Base-by-base conservation (phyloP, 2,329 filamentous ascomycete species). In the Fusarium sp. region DNA sequence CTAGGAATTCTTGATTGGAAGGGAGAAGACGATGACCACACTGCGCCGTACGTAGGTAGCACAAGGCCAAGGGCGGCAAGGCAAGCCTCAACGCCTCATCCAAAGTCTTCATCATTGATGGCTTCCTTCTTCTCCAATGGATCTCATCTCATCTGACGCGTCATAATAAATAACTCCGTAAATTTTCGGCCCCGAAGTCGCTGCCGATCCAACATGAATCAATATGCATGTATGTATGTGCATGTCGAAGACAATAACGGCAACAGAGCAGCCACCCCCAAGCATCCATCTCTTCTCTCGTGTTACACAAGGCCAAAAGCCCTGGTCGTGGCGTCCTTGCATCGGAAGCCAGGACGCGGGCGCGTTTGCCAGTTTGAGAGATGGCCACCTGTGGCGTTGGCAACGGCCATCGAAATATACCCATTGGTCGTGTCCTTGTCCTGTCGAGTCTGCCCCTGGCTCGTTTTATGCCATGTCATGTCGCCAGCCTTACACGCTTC, bases 161-260 rank as follows among this genome's bases (percentile, higher is more conserved):
- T 37, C 67, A 68, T 41, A 52, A 58, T 48, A 25, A 48, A 25
- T 20, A 58, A 59, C 66, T 68, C 73, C 72, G 72, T 60, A 60
- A 75, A 70, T 67, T 69, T 75, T 74, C 72, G 72, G 72, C 62
- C 72, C 62, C 56, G 52, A 45, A 20, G 58, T 14, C 61, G 56
- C 34, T 68, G 34, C 35, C 56, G 34, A 58, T 37, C 35, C 56
- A 18, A 23, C 35, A 52, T 48, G 43, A 16, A 25, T 48, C 23
- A 16, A 39, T 52, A 18, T 52, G 48, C 6, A 6, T 23, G 20
- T 4, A 23, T 50, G 45, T 16, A 71, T 66, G 68, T 23, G 52
- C 34, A 16, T 27, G 30, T 63, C 34, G 60, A 32, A 30, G 27
- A 63, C 60, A 52, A 50, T 43, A 62, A 48, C 45, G 72, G 68